A percentile compares a stretch with the other conserved stretches of the same genome.
These are phyloP conservation scores for Primulina huaijiensis DNA, from an alignment of 257 asterid genomes.

Conservation along the genomic window DNA sequence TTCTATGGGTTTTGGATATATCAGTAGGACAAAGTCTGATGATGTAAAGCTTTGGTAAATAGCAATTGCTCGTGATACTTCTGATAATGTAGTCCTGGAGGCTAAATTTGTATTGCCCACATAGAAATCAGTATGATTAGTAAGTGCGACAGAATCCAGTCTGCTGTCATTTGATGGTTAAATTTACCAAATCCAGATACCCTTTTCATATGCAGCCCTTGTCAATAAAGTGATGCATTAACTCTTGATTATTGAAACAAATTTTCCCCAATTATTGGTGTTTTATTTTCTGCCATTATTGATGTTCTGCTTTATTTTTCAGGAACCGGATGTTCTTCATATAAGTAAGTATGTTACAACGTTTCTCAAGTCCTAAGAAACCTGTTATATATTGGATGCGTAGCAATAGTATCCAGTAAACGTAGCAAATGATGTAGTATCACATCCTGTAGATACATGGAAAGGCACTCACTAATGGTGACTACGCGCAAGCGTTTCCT, in stretches of 20 bases:
- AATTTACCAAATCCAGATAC: not conserved
- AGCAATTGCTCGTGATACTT: not conserved
- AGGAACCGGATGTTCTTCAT: too few relatives aligned
- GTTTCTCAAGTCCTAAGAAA: not conserved
- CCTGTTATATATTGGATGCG: not conserved
- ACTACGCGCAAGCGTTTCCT: not conserved
- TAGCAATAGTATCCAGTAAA: not conserved
- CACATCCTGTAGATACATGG: not conserved
- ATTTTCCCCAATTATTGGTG: not conserved
- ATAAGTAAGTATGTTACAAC: not conserved
- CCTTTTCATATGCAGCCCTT: not conserved
- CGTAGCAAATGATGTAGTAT: not conserved
- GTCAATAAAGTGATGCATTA: not conserved
- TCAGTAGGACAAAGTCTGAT: conserved; percentile 1
- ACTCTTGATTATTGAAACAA: not conserved
- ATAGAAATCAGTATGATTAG: not conserved
- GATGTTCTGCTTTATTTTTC: not conserved
- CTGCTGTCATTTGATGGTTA: not conserved
- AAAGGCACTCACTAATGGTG: too few relatives aligned
- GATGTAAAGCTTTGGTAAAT: conserved; percentile 8
- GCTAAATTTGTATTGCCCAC: not conserved
- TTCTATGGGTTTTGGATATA: conserved; percentile 20
- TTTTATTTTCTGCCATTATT: not conserved
- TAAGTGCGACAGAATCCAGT: not conserved
- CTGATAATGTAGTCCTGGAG: not conserved